Percentiles rank a stretch among this genome's conserved stretches.
Evolutionary conservation across 1,284 basidiomycete genomes (phyloP).

Genomic region (Phellopilus nigrolimitatus): DNA sequence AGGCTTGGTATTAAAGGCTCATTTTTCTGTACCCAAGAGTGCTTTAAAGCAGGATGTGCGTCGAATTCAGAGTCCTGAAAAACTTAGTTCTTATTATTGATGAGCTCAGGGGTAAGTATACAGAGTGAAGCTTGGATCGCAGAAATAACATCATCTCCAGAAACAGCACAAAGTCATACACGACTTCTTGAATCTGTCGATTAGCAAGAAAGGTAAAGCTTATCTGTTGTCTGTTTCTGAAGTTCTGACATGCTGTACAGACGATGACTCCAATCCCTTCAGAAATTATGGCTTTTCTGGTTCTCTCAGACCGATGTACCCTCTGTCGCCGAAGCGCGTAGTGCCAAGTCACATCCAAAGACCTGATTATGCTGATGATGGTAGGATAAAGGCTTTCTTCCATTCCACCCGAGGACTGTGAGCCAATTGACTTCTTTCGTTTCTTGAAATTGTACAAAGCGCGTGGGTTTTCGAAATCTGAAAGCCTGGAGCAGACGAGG

Average conservation of each 20-base stretch:
- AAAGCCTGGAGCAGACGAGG: slow-evolving; percentile 53
- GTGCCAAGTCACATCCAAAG: slow-evolving; percentile 73
- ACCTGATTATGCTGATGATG: slow-evolving; percentile 76
- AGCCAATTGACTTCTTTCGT: slow-evolving; percentile 25
- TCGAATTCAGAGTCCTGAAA: slow-evolving; percentile 20
- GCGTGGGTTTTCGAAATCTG: slow-evolving; percentile 58
- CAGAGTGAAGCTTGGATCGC: slow-evolving; percentile 3
- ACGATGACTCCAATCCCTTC: slow-evolving; percentile 73
- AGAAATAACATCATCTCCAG: slow-evolving; percentile 34
- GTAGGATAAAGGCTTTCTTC: slow-evolving; percentile 39
- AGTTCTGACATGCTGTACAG: slow-evolving; percentile 31
- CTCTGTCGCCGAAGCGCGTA: slow-evolving; percentile 61
- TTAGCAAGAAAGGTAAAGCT: slow-evolving; percentile 17
- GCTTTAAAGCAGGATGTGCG: slow-evolving; percentile 82
- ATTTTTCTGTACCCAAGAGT: slow-evolving; percentile 81
- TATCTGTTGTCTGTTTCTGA: slow-evolving; percentile 1
- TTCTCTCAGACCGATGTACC: slow-evolving; percentile 69
- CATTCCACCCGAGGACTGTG: slow-evolving; percentile 27
- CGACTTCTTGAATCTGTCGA: slow-evolving; percentile 49
- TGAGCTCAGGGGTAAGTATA: slow-evolving; percentile 41
- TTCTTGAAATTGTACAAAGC: no score
- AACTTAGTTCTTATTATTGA: slow-evolving; percentile 9
- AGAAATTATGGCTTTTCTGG: slow-evolving; percentile 65
- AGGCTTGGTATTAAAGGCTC: slow-evolving; percentile 79
- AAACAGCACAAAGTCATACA: slow-evolving; percentile 78